Evolutionary conservation across 805 yeast genomes (phyloP).

Genomic region (Ogataea philodendri): DNA sequence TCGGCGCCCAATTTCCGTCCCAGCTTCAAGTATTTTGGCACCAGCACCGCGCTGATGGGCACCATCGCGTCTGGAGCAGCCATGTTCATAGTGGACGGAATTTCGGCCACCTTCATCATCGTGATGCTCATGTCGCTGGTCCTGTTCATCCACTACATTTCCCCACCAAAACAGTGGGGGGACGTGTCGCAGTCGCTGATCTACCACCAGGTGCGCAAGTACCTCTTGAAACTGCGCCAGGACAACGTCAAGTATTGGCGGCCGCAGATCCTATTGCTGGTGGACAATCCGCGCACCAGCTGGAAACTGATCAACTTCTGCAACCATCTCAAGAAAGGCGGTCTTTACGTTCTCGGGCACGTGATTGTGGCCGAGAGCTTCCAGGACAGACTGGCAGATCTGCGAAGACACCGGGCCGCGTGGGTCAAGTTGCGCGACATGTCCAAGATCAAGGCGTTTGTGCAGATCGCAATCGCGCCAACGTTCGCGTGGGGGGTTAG

Average conservation of each 20-base stretch:
- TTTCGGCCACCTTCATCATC: conserved; percentile 77
- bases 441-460: conserved; percentile 83
- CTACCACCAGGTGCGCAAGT: conserved; percentile 95
- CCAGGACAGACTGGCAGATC: conserved; percentile 63
- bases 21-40: conserved; percentile 81
- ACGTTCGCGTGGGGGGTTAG: conserved; percentile 92
- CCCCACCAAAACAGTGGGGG: conserved; percentile 98
- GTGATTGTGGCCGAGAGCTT: conserved; percentile 69
- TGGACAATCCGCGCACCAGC: conserved; percentile 87
- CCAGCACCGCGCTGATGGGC: conserved; percentile 79
- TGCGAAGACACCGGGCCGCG: conserved; percentile 69
- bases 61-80: conserved; percentile 68
- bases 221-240: conserved; percentile 73
- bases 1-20: conserved; percentile 99
- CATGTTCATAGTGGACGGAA: conserved; percentile 92
- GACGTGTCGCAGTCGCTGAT: conserved; percentile 95
- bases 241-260: conserved; percentile 98
- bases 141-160: conserved; percentile 77
- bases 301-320: conserved; percentile 93
- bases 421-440: conserved; percentile 84
- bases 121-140: conserved; percentile 64
- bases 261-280: conserved; percentile 85
- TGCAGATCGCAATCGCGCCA: conserved; percentile 87
- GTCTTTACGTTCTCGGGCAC: conserved; percentile 88
- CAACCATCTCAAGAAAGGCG: conserved; percentile 93